Evolutionary conservation across 164 flowering plant species (phyloP).

Genomic region (Sextonia rubra): DNA sequence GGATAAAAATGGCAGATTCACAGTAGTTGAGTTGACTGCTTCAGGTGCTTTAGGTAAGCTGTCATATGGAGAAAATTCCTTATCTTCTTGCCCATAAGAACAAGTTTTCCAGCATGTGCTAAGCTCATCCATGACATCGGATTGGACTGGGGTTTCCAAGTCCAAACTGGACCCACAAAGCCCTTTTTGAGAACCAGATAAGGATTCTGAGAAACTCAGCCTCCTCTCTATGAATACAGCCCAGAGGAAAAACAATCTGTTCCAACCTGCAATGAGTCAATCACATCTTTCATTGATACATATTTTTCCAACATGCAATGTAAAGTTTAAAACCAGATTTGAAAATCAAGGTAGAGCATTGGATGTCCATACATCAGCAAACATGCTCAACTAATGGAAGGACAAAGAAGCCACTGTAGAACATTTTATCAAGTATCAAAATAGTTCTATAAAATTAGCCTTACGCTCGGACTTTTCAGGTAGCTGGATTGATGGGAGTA

Average conservation of each 20-base stretch:
- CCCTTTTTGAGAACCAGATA: conserved; percentile 25
- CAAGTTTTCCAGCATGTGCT: conserved; percentile 1
- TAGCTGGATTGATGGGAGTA: conserved; percentile 81
- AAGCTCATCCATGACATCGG: neutral
- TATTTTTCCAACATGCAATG: neutral
- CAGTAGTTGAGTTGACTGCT: conserved; percentile 7
- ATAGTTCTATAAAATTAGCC: conserved; percentile 13
- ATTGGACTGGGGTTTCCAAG: conserved; percentile 12
- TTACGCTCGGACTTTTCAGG: conserved; percentile 84
- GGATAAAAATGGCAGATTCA: conserved; percentile 10
- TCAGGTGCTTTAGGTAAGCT: conserved; percentile 5
- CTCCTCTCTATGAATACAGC: conserved; percentile 75
- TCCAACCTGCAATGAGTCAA: conserved; percentile 71
- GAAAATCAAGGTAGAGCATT: neutral
- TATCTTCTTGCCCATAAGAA: neutral
- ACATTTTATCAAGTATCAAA: no score
- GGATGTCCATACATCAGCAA: neutral
- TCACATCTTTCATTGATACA: neutral
- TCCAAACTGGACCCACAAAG: conserved; percentile 17
- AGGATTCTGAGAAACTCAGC: conserved; percentile 22
- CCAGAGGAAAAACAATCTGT: conserved; percentile 80
- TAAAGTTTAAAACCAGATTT: neutral
- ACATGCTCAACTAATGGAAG: neutral
- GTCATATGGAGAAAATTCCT: conserved; percentile 14
- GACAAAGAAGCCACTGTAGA: no score